Evolutionary conservation across 2,329 filamentous ascomycete species (phyloP).

Genomic region (Leptographium wingfieldii): DNA sequence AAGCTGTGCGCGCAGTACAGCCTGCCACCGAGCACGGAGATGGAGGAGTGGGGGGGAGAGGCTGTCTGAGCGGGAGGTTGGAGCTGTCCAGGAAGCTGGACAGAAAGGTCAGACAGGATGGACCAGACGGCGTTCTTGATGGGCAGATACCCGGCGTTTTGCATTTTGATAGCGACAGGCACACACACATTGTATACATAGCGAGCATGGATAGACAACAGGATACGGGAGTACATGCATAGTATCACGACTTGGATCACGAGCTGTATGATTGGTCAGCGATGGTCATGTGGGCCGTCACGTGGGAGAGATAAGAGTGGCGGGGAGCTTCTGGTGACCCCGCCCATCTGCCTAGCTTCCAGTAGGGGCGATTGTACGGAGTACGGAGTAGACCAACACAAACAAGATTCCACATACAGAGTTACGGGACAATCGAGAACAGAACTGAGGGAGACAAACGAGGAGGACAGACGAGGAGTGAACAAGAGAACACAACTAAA

Average conservation of each 20-base stretch:
- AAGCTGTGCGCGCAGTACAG: conserved; percentile 35
- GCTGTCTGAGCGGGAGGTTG: background rate
- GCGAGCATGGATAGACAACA: background rate
- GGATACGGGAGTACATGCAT: background rate
- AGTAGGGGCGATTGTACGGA: background rate
- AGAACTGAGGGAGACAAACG: too few species aligned
- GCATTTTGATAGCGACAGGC: background rate
- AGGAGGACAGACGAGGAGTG: too few species aligned
- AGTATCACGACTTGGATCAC: background rate
- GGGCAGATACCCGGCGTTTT: background rate
- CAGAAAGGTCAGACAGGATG: too few species aligned
- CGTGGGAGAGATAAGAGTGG: background rate
- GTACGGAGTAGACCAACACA: background rate
- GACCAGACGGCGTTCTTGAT: background rate
- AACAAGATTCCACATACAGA: background rate
- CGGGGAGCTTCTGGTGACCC: conserved; percentile 2
- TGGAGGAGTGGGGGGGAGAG: conserved; percentile 3
- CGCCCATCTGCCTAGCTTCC: background rate
- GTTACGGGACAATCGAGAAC: too few species aligned
- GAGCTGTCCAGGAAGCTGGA: background rate
- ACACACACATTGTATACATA: background rate
- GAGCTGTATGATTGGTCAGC: too few species aligned
- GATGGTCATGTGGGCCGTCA: background rate
- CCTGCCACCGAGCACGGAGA: conserved; percentile 15
- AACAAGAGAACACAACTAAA: too few species aligned